Evolutionary conservation across 352 stramenopile genomes (phyloP), one percentile per base, ranked within the genome.

Genomic region (Phytophthora pluvialis): DNA sequence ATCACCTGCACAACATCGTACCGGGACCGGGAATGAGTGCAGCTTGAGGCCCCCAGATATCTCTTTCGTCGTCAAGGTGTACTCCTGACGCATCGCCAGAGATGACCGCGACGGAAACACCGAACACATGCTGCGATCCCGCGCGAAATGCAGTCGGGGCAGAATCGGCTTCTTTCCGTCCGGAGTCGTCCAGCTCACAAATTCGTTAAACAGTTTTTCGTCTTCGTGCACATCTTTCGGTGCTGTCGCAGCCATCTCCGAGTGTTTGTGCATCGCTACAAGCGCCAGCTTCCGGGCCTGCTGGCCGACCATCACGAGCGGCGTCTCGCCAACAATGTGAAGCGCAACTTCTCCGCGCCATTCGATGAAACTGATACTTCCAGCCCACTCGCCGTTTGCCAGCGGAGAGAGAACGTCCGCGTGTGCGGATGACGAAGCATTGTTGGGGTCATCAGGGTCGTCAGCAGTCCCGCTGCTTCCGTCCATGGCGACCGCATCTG

Each of bases 361-460:
- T 67, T 96, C 88, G 44, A 94, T 91, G 42, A 94, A 96, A 46
- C 86, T 94, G 49, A 96, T 80, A 54, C 81, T 93, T 21, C 84
- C 86, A 0, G 77, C 66, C 88, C 86, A 96, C 46, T 93, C 81
- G 1, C 83, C 81, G 39, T 83, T 78, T n/a, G 75, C 49, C 1
- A 93, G 64, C 1, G 81, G 72, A 7, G 70, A 86, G 3, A 81
- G 56, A 25, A 70, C 56, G 28, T 88, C 77, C 3, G 67, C 7
- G 18, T 87, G 66, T 26, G 60, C 55, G 6, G 66, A 67, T 10
- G 60, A 54, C 10, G 57, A 51, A 18, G 63, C 29, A 25, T 64
- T 72, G 7, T 63, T 73, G 4, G 39, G 36, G 2, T 57, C 47
- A 10, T 77, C 75, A 1, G 46, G 53, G n/a, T 67, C 64, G 38